Evolutionary conservation across 805 yeast genomes (phyloP).

Genomic region (Metschnikowia henanensis): DNA sequence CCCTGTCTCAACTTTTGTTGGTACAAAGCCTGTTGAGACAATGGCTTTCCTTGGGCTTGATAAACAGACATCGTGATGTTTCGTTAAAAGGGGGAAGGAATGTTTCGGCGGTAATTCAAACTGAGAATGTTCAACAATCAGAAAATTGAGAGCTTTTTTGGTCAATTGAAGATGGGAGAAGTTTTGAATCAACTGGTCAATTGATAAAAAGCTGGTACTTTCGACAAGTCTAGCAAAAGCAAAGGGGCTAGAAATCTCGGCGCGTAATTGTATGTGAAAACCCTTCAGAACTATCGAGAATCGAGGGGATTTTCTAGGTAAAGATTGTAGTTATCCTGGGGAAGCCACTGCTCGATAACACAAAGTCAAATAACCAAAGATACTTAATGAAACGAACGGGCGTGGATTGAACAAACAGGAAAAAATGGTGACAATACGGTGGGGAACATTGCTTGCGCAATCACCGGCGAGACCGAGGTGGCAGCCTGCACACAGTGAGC

Average conservation of each 20-base stretch:
- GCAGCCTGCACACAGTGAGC: not conserved
- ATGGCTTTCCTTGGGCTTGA: conserved; percentile 68
- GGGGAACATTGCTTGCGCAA: conserved; percentile 12
- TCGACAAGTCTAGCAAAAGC: not conserved
- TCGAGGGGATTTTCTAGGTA: too few relatives aligned
- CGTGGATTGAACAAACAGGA: not conserved
- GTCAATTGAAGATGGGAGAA: too few relatives aligned
- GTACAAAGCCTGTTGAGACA: conserved; percentile 73
- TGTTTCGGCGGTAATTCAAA: not conserved
- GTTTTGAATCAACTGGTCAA: too few relatives aligned
- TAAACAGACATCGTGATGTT: conserved; percentile 51
- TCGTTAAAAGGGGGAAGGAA: not conserved
- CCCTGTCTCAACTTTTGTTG: conserved; percentile 74
- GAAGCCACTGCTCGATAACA: not conserved
- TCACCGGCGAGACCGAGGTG: conserved; percentile 2
- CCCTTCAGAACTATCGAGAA: not conserved
- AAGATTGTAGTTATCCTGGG: not conserved
- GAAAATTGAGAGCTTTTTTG: too few relatives aligned
- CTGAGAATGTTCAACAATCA: not conserved
- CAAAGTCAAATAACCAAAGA: not conserved
- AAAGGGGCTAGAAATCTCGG: not conserved
- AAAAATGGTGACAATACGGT: conserved; percentile 2
- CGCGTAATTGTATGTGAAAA: not conserved
- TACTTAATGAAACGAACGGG: not conserved
- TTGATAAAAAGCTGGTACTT: too few relatives aligned